Evolutionary conservation across 441 rosid genomes (phyloP), one percentile per base, ranked within the genome.

Genomic region (Raphanus hybrid): DNA sequence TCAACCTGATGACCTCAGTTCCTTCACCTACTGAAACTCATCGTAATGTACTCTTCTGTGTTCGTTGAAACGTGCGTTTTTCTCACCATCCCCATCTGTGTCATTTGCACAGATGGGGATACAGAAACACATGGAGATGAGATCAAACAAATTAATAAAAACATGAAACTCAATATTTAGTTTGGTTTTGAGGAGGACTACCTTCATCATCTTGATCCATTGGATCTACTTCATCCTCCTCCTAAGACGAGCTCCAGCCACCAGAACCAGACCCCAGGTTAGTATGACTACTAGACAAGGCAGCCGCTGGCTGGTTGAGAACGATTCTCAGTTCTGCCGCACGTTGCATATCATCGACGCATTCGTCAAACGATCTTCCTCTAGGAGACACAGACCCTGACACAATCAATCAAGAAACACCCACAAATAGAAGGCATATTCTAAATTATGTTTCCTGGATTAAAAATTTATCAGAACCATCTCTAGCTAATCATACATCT

Each of bases 171-270:
- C 29, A 6, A 55, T n/a, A 6, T 55, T 8, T 14, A 20, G 37
- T 70, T 79, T 55, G 48, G 48, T 23, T 74, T 58, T 4, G 35
- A 57, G 68, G 11, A 73, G 34, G 73, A 43, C 1, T n/a, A 91
- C 91, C 92, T 82, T 81, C 90, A 83, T 83, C 91, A 69, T 88
- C 93, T 75, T 88, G 88, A 23, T 88, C 93, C 89, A 90, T 87
- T 9, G 84, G 86, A 83, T 91, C 93, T 75, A 74, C 89, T 79
- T 92, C 97, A 37, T 95, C 96, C 43, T 95, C 96, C 43, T 91
- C 97, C 23, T 20, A 20, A 16, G 91, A 89, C 71, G 97, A 94
- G 73, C 89, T 81, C 97, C 97, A 94, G 64, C 92, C 92, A 80
- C 85, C 81, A 55, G 83, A 81, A 77, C 79, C 83, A 37, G 85